These are phyloP conservation scores for Metarhizium sp. DNA, from an alignment of 2,329 filamentous ascomycete genomes.

Conservation along the genomic window DNA sequence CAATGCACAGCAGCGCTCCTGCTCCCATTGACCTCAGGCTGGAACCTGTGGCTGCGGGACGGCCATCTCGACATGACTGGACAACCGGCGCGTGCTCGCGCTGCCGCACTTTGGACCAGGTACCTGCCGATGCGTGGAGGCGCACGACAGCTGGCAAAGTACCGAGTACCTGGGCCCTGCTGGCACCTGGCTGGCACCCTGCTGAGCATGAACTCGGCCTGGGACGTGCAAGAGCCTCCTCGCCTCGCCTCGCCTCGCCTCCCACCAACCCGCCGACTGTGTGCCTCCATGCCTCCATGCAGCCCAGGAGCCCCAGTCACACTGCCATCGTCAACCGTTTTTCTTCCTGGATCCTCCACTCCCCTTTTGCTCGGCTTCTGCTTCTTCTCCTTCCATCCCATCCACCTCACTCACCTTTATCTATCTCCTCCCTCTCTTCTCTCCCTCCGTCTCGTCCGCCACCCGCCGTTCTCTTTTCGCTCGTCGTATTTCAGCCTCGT, in stretches of 20 bases:
- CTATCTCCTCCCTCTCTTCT: conserved; percentile 11
- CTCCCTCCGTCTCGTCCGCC: background rate
- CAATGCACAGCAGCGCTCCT: no score
- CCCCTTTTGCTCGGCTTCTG: conserved; percentile 19
- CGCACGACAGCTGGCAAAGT: no score
- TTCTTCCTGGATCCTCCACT: conserved; percentile 15
- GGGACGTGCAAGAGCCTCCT: background rate
- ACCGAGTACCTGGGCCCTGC: no score
- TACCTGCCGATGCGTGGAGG: no score
- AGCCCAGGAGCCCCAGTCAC: background rate
- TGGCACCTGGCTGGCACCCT: no score
- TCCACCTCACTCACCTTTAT: conserved; percentile 9
- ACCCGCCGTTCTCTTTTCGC: background rate
- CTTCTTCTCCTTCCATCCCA: background rate
- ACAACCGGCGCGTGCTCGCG: no score
- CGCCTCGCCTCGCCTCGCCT: background rate
- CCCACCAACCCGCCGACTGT: no score
- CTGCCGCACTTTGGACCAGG: no score
- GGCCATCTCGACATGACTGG: no score
- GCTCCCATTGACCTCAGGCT: no score
- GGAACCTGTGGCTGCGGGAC: no score
- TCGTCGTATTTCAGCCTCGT: conserved; percentile 9
- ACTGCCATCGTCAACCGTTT: conserved; percentile 9
- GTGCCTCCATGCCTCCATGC: background rate
- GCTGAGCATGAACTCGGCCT: background rate